Evolutionary conservation across 78 protist species (phyloP).

Genomic region (Polysphondylium violaceum): DNA sequence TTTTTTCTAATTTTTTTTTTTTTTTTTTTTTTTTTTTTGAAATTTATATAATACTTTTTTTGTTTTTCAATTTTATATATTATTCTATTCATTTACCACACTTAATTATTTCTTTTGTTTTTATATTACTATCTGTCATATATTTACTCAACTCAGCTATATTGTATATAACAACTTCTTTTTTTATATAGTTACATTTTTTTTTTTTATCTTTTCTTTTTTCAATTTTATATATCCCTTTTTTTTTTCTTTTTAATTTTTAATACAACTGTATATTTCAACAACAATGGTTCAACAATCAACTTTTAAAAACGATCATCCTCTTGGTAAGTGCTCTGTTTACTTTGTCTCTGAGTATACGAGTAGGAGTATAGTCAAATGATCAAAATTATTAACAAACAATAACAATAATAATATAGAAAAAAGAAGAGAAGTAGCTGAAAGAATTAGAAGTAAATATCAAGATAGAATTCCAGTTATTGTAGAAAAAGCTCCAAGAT

Average conservation of each 20-base stretch:
- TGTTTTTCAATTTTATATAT: too few relatives aligned
- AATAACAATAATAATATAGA: constrained; percentile 23
- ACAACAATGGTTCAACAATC: constrained; percentile 57
- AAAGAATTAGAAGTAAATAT: constrained; percentile 87
- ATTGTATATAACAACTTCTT: too few relatives aligned
- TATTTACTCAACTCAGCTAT: too few relatives aligned
- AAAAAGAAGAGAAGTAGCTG: constrained; percentile 83
- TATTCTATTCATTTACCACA: too few relatives aligned
- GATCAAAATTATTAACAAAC: background rate
- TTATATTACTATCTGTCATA: too few relatives aligned
- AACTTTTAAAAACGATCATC: constrained; percentile 67
- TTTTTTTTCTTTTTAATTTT: background rate
- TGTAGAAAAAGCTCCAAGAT: constrained; percentile 92
- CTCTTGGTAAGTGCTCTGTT: constrained; percentile 51
- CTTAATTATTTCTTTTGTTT: too few relatives aligned
- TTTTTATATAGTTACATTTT: background rate
- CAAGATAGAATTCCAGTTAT: constrained; percentile 96
- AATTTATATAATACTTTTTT: too few relatives aligned
- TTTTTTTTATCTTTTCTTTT: constrained; percentile 1
- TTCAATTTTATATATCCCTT: background rate
- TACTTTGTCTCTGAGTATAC: background rate
- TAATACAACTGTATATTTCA: background rate
- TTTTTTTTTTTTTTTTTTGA: too few relatives aligned
- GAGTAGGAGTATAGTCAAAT: background rate
- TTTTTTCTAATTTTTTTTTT: too few relatives aligned